Evolutionary conservation across 345 rosid species (phyloP).

Genomic region (Salix caprea): DNA sequence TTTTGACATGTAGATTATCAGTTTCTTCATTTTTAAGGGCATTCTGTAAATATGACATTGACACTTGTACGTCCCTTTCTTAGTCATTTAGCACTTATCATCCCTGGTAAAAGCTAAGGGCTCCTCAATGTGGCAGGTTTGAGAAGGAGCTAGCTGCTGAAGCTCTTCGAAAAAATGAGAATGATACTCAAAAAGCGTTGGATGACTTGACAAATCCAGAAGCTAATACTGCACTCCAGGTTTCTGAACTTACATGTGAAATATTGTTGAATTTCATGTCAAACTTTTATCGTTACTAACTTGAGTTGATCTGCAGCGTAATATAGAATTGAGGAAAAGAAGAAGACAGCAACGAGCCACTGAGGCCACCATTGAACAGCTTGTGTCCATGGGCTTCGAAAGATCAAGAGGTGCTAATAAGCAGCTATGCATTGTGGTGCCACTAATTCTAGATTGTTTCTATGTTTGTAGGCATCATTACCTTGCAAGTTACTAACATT

Average conservation of each 20-base stretch:
- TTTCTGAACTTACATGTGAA: conserved; percentile 10
- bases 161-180: conserved; percentile 85
- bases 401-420: conserved; percentile 51
- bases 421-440: neutral
- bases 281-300: neutral
- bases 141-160: conserved; percentile 83
- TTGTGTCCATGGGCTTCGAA: conserved; percentile 91
- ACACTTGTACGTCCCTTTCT: neutral
- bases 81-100: neutral
- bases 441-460: neutral
- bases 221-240: conserved; percentile 64
- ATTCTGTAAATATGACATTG: neutral
- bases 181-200: conserved; percentile 71
- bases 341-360: conserved; percentile 44
- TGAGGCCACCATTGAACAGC: conserved; percentile 41
- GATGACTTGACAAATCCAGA: conserved; percentile 82
- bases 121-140: conserved; percentile 49
- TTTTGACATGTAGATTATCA: neutral
- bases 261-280: neutral
- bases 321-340: conserved; percentile 68
- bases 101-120: neutral
- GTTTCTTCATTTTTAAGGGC: neutral
- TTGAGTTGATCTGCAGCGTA: conserved; percentile 36
- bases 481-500: neutral
- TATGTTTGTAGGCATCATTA: neutral